Percentiles rank a stretch among this genome's conserved stretches.
Conservation (phyloP, 345 rosid species). For the Durio zibethinus region DNA sequence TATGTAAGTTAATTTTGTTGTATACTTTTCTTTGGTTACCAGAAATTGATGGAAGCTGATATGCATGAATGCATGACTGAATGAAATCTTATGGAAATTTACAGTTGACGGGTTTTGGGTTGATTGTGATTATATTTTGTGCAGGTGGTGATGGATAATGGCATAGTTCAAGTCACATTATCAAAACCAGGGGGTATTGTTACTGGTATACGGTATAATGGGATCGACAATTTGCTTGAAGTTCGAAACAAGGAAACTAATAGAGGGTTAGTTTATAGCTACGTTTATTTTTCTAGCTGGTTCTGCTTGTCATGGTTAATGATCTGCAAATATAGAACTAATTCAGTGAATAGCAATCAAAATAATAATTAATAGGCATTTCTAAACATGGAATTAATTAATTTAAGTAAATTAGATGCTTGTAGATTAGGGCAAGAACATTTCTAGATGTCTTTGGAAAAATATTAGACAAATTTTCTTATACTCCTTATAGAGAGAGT, state of each 20-base stretch:
- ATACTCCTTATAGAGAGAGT: not conserved
- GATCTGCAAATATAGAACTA: not conserved
- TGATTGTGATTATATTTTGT: conserved; percentile 18
- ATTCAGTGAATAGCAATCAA: not conserved
- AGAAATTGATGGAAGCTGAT: not conserved
- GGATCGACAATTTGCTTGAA: conserved; percentile 74
- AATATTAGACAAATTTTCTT: not conserved
- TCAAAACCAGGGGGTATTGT: conserved; percentile 73
- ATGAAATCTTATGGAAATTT: not conserved
- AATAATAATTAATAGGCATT: not conserved
- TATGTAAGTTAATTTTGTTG: conserved; percentile 37
- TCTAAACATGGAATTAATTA: not conserved
- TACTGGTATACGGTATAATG: conserved; percentile 53
- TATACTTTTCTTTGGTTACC: conserved; percentile 11
- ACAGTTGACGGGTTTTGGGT: not conserved
- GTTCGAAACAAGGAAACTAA: conserved; percentile 68
- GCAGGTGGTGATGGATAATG: conserved; percentile 75
- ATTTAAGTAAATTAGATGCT: not conserved
- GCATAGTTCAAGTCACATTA: conserved; percentile 58
- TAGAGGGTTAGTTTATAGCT: conserved; percentile 51
- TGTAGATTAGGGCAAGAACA: not conserved
- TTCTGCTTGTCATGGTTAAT: conserved; percentile 3
- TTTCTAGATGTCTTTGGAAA: not conserved
- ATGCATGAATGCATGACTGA: not conserved
- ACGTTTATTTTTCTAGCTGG: not conserved